These are phyloP conservation scores for Nymphaea thermarum DNA, from an alignment of 164 flowering plant species.

Conservation along the genomic window DNA sequence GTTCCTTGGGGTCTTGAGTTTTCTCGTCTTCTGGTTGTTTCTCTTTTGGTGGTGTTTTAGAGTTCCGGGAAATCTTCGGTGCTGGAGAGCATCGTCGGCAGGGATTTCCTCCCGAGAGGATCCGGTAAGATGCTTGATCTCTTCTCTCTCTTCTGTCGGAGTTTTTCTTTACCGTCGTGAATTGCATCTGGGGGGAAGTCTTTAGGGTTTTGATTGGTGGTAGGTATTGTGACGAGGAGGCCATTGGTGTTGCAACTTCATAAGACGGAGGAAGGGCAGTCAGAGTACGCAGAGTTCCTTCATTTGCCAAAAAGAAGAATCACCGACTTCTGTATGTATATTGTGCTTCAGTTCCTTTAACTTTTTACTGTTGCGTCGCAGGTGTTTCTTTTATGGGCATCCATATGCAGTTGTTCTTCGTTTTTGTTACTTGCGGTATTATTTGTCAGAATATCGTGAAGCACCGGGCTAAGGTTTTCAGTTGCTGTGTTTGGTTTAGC, in stretches of 20 bases:
- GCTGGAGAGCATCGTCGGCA: constrained; percentile 72
- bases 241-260: constrained; percentile 59
- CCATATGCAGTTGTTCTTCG: not conserved
- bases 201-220: not conserved
- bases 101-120: constrained; percentile 82
- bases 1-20: not conserved
- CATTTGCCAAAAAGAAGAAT: constrained; percentile 33
- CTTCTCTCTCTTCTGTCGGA: not conserved
- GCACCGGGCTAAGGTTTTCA: not conserved
- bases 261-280: constrained; percentile 36
- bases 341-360: not conserved
- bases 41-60: constrained; percentile 17
- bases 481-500: not conserved
- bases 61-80: constrained; percentile 86
- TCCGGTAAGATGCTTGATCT: constrained; percentile 32
- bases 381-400: no score
- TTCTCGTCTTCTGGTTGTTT: not conserved
- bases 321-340: constrained; percentile 39
- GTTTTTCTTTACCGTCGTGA: not conserved
- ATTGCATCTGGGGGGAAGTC: not conserved
- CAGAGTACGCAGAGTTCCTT: constrained; percentile 49
- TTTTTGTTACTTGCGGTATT: not conserved
- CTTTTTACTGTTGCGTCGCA: not conserved
- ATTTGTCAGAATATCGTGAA: not conserved
- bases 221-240: constrained; percentile 68